Evolutionary conservation across 768 basidiomycete species (phyloP), one percentile per base, ranked within the genome.

Genomic region (Boletus insuetus): DNA sequence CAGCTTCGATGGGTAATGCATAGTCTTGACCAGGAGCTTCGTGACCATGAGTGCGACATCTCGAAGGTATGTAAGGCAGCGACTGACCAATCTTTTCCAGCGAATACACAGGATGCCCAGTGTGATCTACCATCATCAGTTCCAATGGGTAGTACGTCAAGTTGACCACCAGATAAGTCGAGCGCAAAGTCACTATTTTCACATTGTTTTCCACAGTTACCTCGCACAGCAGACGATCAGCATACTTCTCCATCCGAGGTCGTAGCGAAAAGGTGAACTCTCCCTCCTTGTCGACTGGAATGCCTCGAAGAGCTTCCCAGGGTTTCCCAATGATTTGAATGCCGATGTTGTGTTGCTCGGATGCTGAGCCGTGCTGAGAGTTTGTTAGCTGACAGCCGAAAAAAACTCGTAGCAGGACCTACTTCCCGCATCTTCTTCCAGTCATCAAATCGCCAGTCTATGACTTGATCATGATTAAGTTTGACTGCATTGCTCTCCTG

Each of bases 361-460:
- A 81, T 6, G 70, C 73, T 2, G 75, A 70, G 14, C 74, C 67
- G 56, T 77, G 75, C 81, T 82, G 52, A 53, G 49, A 34, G 32
- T 17, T 49, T 42, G 51, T 59, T 38, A 51, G 47, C 43, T 14
- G 7, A 52, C 13, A 20, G 31, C 26, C n/a, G 9, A 26, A 53
- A 8, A 26, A 20, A 45, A 2, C 49, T 2, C 11, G 6, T 22
- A 13, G 35, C 22, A 43, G 44, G 17, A 59, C 78, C 56, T 66
- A 93, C 94, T 77, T 99, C 97, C 67, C 97, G 85, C 77, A 91
- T 86, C 5, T 87, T 88, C 68, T 87, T 88, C 89, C 93, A 94
- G 65, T 98, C 95, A 67, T 98, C 94, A 64, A 98, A 98, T 52
- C 97, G 80, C 97, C 97, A 98, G 53, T 98, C 95, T 5, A 91